Base-by-base conservation (phyloP, 2,329 filamentous ascomycete genomes). In the Daldinia sp. region DNA sequence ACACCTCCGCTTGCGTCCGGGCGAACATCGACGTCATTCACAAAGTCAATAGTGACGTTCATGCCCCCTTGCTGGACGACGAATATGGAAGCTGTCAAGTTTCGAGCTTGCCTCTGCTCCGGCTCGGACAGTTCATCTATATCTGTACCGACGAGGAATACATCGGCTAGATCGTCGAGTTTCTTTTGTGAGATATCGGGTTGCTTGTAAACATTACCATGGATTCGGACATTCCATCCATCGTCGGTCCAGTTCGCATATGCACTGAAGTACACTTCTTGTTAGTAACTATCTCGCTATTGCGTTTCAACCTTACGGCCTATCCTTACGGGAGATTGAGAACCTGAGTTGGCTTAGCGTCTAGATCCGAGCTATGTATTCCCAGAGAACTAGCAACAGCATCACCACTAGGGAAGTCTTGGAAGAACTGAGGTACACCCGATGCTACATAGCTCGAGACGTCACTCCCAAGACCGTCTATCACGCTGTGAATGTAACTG, bases 121-220 rank as follows among this genome's bases (percentile, higher is more conserved):
- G 82, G 77, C 1, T 81, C 72, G 1, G 85, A 82, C 4, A 94
- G 81, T 11, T 87, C 76, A 8, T 84, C 75, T 32, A 93, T 83
- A 56, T 83, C 82, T 4, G 85, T 87, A 50, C 83, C 88, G 61
- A 92, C 83, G 8, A 94, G 81, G 76, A 93, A 92, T 29, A 86
- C 75, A 67, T 93, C 87, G 59, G 90, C 89, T 3, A 93, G 80
- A 34, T 88, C 81, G 68, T 94, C 84, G 45, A 94, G 79, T 68
- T 86, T 90, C 30, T 80, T 78, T 68, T 86, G 80, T 1, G 83
- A 84, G 30, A 90, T 88, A 61, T 91, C 85, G 1, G 91, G 91
- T 64, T 90, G 85, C 75, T 93, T 93, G 81, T 89, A 94, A n/a
- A 93, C 88, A 71, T 93, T 93, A 68, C 91, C 91, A 68, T 90